Conservation (phyloP, 2,329 filamentous ascomycete genomes). For the Calonectria pauciramosa region DNA sequence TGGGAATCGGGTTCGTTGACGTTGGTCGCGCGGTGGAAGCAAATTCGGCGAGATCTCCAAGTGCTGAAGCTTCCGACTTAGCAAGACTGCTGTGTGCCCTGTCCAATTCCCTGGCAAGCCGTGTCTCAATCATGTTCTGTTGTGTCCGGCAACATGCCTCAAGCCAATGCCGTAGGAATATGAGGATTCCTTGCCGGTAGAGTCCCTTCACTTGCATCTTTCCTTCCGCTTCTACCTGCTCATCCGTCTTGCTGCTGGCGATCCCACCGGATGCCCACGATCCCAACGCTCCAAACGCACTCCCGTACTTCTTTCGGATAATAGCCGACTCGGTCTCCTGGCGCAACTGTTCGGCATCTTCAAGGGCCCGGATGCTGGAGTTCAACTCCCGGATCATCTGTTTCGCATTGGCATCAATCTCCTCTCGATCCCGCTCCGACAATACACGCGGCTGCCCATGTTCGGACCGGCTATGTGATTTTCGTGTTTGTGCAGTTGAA, state of each 20-base stretch:
- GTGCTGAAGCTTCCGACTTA: conserved; percentile 64
- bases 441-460: conserved; percentile 69
- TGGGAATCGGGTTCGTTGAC: conserved; percentile 35
- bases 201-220: conserved; percentile 74
- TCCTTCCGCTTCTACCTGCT: conserved; percentile 81
- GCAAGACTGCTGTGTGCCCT: conserved; percentile 89
- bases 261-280: conserved; percentile 75
- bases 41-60: conserved; percentile 52
- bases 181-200: conserved; percentile 86
- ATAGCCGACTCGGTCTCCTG: conserved; percentile 81
- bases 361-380: conserved; percentile 81
- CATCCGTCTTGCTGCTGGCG: conserved; percentile 64
- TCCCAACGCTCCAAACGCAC: conserved; percentile 74
- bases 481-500: conserved; percentile 78
- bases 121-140: conserved; percentile 92
- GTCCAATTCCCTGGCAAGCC: conserved; percentile 87
- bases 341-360: conserved; percentile 85
- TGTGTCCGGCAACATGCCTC: conserved; percentile 84
- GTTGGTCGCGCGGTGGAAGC: conserved; percentile 38
- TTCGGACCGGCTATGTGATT: conserved; percentile 63
- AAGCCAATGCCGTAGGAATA: conserved; percentile 82
- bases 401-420: conserved; percentile 90
- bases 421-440: conserved; percentile 85
- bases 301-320: conserved; percentile 77
- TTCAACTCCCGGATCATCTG: conserved; percentile 88